Conservation (phyloP, 2,329 filamentous ascomycete genomes). For the Ophiostoma himal-ulmi region DNA sequence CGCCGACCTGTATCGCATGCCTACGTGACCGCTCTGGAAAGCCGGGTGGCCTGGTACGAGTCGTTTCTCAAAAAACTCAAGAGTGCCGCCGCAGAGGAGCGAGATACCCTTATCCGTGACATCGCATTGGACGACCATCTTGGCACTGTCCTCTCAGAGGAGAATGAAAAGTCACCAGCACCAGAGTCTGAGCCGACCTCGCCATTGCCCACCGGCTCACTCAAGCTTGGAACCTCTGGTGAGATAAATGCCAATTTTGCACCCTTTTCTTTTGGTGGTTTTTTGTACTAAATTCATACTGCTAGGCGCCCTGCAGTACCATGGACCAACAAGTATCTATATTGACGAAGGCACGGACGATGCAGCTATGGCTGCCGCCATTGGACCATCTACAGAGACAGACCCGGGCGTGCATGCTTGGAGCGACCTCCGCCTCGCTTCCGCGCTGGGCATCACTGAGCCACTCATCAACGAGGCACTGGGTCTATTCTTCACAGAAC, state of each 20-base stretch:
- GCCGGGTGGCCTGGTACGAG: conserved; percentile 2
- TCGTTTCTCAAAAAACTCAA: not conserved
- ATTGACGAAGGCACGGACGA: not conserved
- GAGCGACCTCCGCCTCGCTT: not conserved
- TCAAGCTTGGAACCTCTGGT: not conserved
- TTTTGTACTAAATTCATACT: not conserved
- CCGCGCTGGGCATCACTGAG: conserved; percentile 2
- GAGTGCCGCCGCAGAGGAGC: not conserved
- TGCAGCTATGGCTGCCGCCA: not conserved
- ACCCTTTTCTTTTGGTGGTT: not conserved
- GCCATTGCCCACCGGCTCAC: not conserved
- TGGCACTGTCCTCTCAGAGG: not conserved
- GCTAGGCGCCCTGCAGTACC: not conserved
- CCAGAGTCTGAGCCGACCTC: not conserved
- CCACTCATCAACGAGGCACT: conserved; percentile 3
- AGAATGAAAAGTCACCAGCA: not conserved
- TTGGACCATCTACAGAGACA: not conserved
- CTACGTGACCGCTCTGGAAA: not conserved
- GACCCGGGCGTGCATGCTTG: not conserved
- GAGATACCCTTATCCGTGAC: not conserved
- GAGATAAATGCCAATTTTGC: not conserved
- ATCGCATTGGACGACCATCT: not conserved
- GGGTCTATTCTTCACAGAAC: not conserved
- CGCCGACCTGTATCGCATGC: not conserved
- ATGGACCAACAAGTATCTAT: conserved; percentile 2